phyloP scores from a whole-genome alignment of 306 rosid species.

The Alnus glutinosa region DNA sequence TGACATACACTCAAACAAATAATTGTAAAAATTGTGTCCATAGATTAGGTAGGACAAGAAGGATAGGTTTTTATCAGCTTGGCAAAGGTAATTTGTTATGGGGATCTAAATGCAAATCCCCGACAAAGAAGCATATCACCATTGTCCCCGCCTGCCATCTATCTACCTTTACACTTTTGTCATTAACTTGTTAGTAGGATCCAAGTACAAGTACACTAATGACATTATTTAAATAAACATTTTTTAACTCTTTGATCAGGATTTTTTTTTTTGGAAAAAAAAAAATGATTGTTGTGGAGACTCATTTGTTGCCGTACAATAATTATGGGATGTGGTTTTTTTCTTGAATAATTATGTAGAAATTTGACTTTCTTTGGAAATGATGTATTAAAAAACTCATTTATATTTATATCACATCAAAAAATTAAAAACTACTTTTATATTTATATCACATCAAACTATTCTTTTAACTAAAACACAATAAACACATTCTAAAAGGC shows the following conservation, averaged over 20 bases:
- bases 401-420: no score
- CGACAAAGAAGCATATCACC: constrained; percentile 42
- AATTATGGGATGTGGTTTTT: no score
- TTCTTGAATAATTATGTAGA: no score
- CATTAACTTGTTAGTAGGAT: constrained; percentile 11
- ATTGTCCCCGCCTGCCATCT: constrained; percentile 7
- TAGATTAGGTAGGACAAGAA: constrained; percentile 32
- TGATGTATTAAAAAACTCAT: no score
- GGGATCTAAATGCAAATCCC: constrained; percentile 36
- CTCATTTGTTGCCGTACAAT: no score
- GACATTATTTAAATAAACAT: not conserved
- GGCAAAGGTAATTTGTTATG: constrained; percentile 27
- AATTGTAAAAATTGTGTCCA: constrained; percentile 36
- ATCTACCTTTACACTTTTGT: constrained; percentile 10
- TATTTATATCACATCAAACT: no score
- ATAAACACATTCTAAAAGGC: no score
- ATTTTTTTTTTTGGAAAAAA: no score
- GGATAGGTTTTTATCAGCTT: constrained; percentile 29
- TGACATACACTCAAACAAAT: constrained; percentile 36
- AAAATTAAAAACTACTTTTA: no score
- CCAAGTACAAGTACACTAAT: not conserved
- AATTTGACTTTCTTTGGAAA: no score
- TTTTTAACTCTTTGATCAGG: not conserved
- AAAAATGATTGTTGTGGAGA: no score
- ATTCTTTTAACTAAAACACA: no score